Evolutionary conservation across 768 basidiomycete genomes (phyloP).

Genomic region (Paxillus ammoniavirescens): DNA sequence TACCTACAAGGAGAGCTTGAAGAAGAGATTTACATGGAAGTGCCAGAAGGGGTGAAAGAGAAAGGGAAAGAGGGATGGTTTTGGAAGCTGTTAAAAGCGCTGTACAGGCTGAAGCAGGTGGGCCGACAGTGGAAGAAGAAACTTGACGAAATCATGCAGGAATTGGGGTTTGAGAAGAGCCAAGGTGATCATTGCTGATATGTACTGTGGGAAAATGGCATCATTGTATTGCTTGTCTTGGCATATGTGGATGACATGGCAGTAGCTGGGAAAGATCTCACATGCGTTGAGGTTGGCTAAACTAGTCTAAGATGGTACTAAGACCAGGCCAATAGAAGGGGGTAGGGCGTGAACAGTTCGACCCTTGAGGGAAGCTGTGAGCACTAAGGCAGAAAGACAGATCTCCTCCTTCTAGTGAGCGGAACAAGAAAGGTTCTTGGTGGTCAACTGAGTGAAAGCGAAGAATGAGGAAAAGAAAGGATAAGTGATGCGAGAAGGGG

Average conservation of each 20-base stretch:
- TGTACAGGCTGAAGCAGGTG: conserved; percentile 34
- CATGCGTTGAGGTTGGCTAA: no score
- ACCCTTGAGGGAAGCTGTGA: no score
- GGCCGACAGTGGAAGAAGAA: conserved; percentile 30
- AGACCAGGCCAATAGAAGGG: no score
- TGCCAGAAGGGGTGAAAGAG: conserved; percentile 25
- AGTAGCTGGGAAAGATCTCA: conserved; percentile 8
- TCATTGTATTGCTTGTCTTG: conserved; percentile 15
- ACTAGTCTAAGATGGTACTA: no score
- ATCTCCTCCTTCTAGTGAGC: no score
- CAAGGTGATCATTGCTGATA: conserved; percentile 19
- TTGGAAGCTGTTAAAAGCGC: conserved; percentile 17
- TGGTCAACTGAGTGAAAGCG: no score
- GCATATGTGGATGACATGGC: conserved; percentile 32
- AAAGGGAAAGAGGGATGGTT: conserved; percentile 2
- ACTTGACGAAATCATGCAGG: conserved; percentile 18
- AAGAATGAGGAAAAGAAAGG: no score
- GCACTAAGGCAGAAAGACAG: no score
- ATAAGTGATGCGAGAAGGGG: no score
- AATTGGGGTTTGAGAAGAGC: conserved; percentile 14
- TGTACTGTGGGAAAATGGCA: background rate
- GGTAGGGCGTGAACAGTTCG: no score
- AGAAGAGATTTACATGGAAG: conserved; percentile 35
- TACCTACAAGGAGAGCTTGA: conserved; percentile 31
- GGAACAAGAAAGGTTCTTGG: no score